phyloP scores from a whole-genome alignment of 768 basidiomycete genomes.

The Kwoniella bestiolae region DNA sequence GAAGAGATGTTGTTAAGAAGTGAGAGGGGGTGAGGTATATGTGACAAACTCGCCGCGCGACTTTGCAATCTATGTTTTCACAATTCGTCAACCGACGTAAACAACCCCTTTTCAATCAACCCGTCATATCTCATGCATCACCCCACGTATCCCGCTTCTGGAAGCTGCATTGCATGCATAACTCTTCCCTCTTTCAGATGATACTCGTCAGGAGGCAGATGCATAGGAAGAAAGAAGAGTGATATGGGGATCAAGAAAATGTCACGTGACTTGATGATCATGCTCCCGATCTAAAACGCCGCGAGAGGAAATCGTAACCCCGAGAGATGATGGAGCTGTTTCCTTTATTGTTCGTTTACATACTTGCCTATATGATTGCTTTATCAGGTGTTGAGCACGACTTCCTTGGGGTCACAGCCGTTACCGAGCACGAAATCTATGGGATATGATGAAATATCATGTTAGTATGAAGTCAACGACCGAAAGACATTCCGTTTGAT shows the following conservation, averaged over 20 bases:
- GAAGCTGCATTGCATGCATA: conserved; percentile 16
- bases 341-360: not conserved
- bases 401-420: not conserved
- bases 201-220: conserved; percentile 13
- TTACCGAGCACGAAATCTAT: not conserved
- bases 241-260: conserved; percentile 7
- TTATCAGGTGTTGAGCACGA: not conserved
- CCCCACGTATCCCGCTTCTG: not conserved
- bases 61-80: not conserved
- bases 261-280: conserved; percentile 32
- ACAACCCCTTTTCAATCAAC: conserved; percentile 24
- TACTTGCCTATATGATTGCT: not conserved
- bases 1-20: conserved; percentile 25
- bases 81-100: conserved; percentile 21
- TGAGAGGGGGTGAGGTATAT: conserved; percentile 23
- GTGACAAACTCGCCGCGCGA: conserved; percentile 21
- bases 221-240: conserved; percentile 14
- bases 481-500: not conserved
- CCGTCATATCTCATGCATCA: conserved; percentile 13
- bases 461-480: not conserved
- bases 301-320: conserved; percentile 19
- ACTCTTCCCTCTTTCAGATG: not conserved
- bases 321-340: conserved; percentile 26
- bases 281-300: conserved; percentile 28
- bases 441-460: not conserved